Evolutionary conservation across 1,139 yeast species (phyloP), one percentile per base, ranked within the genome.

Genomic region (Meyerozyma sp.): DNA sequence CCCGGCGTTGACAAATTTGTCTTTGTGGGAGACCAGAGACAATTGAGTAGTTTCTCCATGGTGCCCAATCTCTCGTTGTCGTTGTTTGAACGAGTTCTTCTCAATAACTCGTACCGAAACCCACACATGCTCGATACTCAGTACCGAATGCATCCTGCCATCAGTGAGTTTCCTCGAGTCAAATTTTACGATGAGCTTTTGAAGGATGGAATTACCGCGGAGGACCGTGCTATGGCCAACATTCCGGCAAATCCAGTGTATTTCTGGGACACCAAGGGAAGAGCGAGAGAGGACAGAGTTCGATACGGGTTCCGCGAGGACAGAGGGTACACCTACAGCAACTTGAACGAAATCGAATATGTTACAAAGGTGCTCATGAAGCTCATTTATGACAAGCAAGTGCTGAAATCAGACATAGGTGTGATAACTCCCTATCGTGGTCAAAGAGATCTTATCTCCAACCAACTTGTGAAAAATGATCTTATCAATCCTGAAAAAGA

Each of bases 401-500:
- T 83, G 20, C 52, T 64, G 2, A 68, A 73, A 28, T 61, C 66
- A 1, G 73, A 79, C 32, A 82, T 83, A 45, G 87, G 88, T 49
- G 67, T 84, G 18, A 79, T 84, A 45, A 83, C 90, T 1, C 88
- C 89, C 10, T 84, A 84, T 56, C 75, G 87, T 43, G 88, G 87
- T 0, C 90, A 84, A 57, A 68, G 90, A 53, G 88, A 82, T 55
- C 59, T 78, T 46, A 66, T 84, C 13, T 80, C 89, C 0, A 61
- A 71, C 2, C 53, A 58, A 2, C 64, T 82, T 40, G 76, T 74
- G 30, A 60, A 65, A 23, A 82, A 83, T 55, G 65, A 65, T 8
- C 55, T 81, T 10, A 68, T 83, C 42, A 83, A 83, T 55, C 89
- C 89, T 0, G 59, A 61, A 9, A 61, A 66, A n/a, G 67, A 67